phyloP scores from a whole-genome alignment of 177 flowering plant genomes.

The Vitis hybrid region DNA sequence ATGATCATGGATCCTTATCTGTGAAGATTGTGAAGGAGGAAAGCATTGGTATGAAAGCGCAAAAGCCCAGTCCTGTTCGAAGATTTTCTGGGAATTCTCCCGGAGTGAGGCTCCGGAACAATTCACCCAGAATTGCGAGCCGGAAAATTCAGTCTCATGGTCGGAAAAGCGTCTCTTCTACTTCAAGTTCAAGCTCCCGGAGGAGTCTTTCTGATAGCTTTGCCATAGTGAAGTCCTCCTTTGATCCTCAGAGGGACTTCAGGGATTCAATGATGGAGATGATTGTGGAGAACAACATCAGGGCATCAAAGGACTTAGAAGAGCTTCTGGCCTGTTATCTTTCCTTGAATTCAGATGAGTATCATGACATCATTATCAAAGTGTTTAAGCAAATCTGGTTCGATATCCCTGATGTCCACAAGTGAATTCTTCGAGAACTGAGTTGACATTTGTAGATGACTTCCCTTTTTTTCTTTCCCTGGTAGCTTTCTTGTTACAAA shows the following conservation, averaged over 20 bases:
- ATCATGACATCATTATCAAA: slow-evolving; percentile 73
- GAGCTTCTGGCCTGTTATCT: slow-evolving; percentile 88
- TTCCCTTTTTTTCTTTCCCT: neutral
- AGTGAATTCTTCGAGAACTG: neutral
- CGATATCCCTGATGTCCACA: slow-evolving; percentile 38
- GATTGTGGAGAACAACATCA: slow-evolving; percentile 75
- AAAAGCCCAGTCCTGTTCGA: slow-evolving; percentile 18
- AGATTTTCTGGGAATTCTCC: slow-evolving; percentile 27
- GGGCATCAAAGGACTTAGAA: slow-evolving; percentile 71
- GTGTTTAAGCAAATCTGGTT: slow-evolving; percentile 94
- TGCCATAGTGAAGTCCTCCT: slow-evolving; percentile 71
- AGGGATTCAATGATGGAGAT: slow-evolving; percentile 94
- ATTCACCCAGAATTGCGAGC: slow-evolving; percentile 58
- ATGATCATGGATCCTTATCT: slow-evolving; percentile 1
- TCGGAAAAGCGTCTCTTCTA: slow-evolving; percentile 24
- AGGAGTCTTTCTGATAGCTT: slow-evolving; percentile 61
- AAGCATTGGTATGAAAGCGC: slow-evolving; percentile 2
- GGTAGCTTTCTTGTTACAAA: neutral
- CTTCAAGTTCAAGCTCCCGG: slow-evolving; percentile 16
- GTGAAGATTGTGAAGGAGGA: slow-evolving; percentile 15
- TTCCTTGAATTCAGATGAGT: slow-evolving; percentile 70
- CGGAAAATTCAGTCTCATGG: slow-evolving; percentile 29
- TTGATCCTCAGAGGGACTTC: slow-evolving; percentile 74
- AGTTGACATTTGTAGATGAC: neutral
- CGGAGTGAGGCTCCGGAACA: slow-evolving; percentile 48